A percentile compares a stretch with the other conserved stretches of the same genome.
phyloP scores from a whole-genome alignment of 2,329 filamentous ascomycete species.

The Aspergillus fischeri region DNA sequence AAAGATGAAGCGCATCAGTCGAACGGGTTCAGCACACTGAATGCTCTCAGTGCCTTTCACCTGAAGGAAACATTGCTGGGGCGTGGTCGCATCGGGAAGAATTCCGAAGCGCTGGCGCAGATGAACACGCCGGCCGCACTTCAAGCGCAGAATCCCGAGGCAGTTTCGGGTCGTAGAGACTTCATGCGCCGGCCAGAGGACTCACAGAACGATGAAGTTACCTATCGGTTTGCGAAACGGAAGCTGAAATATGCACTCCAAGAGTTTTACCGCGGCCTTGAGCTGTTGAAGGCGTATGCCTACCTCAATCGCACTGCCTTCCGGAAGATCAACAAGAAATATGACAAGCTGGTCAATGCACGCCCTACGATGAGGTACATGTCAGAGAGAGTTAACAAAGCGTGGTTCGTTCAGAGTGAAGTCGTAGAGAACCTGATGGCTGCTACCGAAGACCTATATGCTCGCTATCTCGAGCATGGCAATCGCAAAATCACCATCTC shows the following conservation, averaged over 20 bases:
- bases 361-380: conserved; percentile 76
- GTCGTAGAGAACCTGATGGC: conserved; percentile 75
- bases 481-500: conserved; percentile 88
- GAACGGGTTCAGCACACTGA: conserved; percentile 17
- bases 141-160: conserved; percentile 25
- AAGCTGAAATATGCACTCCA: conserved; percentile 89
- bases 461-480: conserved; percentile 87
- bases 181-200: conserved; percentile 45
- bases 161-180: conserved; percentile 40
- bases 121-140: conserved; percentile 39
- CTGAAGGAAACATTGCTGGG: conserved; percentile 42
- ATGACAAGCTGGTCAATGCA: conserved; percentile 83
- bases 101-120: conserved; percentile 48
- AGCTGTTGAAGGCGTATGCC: conserved; percentile 87
- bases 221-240: conserved; percentile 81
- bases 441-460: conserved; percentile 84
- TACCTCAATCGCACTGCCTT: conserved; percentile 89
- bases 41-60: conserved; percentile 21
- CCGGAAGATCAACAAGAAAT: conserved; percentile 98
- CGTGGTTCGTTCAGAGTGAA: conserved; percentile 89
- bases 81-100: conserved; percentile 51
- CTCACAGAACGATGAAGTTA: conserved; percentile 55
- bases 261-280: conserved; percentile 88
- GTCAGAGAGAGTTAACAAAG: conserved; percentile 83
- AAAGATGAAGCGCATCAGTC: conserved; percentile 16